phyloP scores from a whole-genome alignment of 768 basidiomycete genomes.

The Amanita molliuscula region DNA sequence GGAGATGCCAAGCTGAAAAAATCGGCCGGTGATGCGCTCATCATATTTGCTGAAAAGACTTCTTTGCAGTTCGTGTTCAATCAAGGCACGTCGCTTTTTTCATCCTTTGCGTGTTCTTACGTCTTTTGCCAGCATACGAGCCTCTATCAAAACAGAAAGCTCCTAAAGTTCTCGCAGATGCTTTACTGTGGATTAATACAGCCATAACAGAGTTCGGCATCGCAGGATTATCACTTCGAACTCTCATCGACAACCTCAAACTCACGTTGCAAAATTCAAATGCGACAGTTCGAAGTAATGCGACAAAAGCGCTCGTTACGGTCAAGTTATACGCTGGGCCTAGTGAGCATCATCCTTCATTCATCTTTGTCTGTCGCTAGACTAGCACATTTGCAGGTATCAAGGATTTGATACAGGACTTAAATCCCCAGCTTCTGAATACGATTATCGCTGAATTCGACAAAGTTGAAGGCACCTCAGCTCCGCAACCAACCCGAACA shows the following conservation, averaged over 20 bases:
- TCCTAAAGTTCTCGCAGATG: slow-evolving; percentile 91
- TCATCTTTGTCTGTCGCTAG: background rate
- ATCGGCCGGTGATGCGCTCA: slow-evolving; percentile 83
- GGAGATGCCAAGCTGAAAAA: slow-evolving; percentile 97
- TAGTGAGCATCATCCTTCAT: slow-evolving; percentile 32
- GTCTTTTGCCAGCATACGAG: slow-evolving; percentile 62
- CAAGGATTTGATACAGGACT: slow-evolving; percentile 85
- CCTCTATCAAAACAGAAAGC: slow-evolving; percentile 93
- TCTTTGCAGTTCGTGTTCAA: slow-evolving; percentile 90
- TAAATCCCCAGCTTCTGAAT: slow-evolving; percentile 85
- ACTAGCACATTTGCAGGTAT: slow-evolving; percentile 49
- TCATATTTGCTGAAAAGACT: slow-evolving; percentile 80
- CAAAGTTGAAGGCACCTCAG: slow-evolving; percentile 68
- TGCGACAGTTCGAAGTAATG: slow-evolving; percentile 84
- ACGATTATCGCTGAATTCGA: slow-evolving; percentile 92
- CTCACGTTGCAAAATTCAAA: slow-evolving; percentile 84
- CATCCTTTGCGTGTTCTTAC: background rate
- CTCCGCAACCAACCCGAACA: slow-evolving; percentile 70
- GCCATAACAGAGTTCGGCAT: slow-evolving; percentile 89
- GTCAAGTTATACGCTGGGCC: slow-evolving; percentile 87
- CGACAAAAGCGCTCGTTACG: slow-evolving; percentile 88
- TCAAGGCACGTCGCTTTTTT: slow-evolving; percentile 51
- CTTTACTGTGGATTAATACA: slow-evolving; percentile 79
- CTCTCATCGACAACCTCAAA: slow-evolving; percentile 88
- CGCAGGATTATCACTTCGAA: slow-evolving; percentile 70